phyloP scores from a whole-genome alignment of 2,329 filamentous ascomycete genomes.

The Botryotinia narcissicola region DNA sequence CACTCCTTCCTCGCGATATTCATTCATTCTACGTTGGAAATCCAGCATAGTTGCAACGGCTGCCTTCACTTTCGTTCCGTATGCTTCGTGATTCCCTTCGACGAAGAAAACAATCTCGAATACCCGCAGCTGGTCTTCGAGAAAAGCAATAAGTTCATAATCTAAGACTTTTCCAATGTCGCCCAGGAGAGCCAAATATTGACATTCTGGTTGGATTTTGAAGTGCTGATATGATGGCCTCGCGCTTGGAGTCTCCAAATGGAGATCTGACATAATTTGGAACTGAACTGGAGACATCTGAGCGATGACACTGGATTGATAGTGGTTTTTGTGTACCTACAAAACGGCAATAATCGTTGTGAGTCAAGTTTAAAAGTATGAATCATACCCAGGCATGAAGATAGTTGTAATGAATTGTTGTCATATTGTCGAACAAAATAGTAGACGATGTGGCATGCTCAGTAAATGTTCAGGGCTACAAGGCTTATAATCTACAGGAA shows the following conservation, averaged over 20 bases:
- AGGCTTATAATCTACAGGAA: not conserved
- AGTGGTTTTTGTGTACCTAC: not conserved
- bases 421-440: not conserved
- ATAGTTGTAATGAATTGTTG: not conserved
- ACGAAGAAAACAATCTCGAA: slow-evolving; percentile 19
- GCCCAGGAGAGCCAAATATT: slow-evolving; percentile 21
- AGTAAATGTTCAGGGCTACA: not conserved
- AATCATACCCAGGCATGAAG: not conserved
- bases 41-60: not conserved
- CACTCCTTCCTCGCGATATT: not conserved
- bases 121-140: slow-evolving; percentile 5
- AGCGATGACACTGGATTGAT: not conserved
- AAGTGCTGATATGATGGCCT: slow-evolving; percentile 22
- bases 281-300: slow-evolving; percentile 21
- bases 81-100: not conserved
- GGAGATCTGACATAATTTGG: slow-evolving; percentile 26
- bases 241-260: slow-evolving; percentile 24
- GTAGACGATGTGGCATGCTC: not conserved
- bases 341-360: not conserved
- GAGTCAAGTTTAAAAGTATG: not conserved
- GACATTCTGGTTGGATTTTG: slow-evolving; percentile 22
- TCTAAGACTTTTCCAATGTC: slow-evolving; percentile 21
- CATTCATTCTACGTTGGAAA: slow-evolving; percentile 1
- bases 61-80: slow-evolving; percentile 10
- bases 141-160: slow-evolving; percentile 12